A percentile compares a stretch with the other conserved stretches of the same genome.
These are phyloP conservation scores for Aspergillus funiculosus DNA, from an alignment of 495 filamentous ascomycete genomes.

Conservation along the genomic window DNA sequence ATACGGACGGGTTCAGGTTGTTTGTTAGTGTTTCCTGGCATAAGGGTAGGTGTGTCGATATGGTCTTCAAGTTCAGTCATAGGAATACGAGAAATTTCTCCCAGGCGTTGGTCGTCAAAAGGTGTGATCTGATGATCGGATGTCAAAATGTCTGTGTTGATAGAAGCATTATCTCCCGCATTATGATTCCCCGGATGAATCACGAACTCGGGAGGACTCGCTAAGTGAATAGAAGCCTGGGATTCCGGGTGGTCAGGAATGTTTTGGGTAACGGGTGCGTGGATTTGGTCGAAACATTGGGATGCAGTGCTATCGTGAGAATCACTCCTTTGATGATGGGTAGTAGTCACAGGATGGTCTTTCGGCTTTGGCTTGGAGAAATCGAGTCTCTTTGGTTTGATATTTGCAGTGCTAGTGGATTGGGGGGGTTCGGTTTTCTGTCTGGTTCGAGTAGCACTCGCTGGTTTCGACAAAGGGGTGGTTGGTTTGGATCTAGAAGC, in stretches of 20 bases:
- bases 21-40: neutral
- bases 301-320: conserved; percentile 22
- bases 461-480: conserved; percentile 20
- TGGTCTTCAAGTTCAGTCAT: neutral
- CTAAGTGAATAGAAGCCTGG: conserved; percentile 21
- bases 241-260: conserved; percentile 58
- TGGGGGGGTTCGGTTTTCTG: conserved; percentile 23
- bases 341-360: conserved; percentile 20
- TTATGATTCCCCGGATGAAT: conserved; percentile 14
- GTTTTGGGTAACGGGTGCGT: conserved; percentile 38
- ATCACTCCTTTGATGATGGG: conserved; percentile 23
- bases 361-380: conserved; percentile 31
- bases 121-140: neutral
- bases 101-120: neutral
- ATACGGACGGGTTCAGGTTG: conserved; percentile 24
- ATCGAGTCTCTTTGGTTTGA: conserved; percentile 36
- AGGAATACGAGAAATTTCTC: neutral
- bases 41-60: neutral
- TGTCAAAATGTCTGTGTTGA: neutral
- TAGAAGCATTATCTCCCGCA: conserved; percentile 2
- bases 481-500: conserved; percentile 27
- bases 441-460: neutral
- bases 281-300: conserved; percentile 9
- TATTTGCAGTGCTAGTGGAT: conserved; percentile 27
- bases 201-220: conserved; percentile 24